phyloP scores from a whole-genome alignment of 257 asterid genomes.

The Plectranthus barbatus region DNA sequence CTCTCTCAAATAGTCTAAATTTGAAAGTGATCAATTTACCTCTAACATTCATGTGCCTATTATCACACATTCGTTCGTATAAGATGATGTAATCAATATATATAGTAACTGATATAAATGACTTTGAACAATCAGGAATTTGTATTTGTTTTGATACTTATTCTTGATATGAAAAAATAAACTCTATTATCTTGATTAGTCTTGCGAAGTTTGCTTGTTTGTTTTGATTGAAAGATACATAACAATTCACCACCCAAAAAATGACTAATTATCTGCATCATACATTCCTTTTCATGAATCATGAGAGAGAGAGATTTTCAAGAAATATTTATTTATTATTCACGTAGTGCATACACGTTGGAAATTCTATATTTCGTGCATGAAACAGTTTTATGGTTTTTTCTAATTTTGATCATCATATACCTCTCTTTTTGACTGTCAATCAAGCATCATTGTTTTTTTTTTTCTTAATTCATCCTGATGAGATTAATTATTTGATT shows the following conservation, averaged over 20 bases:
- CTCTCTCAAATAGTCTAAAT: background rate
- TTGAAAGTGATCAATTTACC: background rate
- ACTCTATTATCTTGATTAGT: background rate
- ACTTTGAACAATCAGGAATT: background rate
- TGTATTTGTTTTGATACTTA: background rate
- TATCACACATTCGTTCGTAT: no score
- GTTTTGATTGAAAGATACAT: constrained; percentile 4
- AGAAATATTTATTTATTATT: background rate
- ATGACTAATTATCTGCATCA: background rate
- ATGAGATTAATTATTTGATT: no score
- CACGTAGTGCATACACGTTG: background rate
- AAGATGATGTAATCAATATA: background rate
- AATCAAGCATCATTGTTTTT: background rate
- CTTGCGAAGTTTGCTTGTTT: constrained; percentile 13
- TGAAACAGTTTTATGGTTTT: background rate
- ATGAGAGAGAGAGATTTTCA: background rate
- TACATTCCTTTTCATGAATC: background rate
- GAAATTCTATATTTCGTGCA: background rate
- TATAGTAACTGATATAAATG: background rate
- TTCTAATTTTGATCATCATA: background rate
- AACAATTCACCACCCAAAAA: background rate
- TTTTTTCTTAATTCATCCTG: no score
- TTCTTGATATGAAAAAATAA: no score
- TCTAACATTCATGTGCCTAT: background rate
- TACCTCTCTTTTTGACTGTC: background rate